Conservation (phyloP, 2,329 filamentous ascomycete species). For the Colletotrichum aenigma region DNA sequence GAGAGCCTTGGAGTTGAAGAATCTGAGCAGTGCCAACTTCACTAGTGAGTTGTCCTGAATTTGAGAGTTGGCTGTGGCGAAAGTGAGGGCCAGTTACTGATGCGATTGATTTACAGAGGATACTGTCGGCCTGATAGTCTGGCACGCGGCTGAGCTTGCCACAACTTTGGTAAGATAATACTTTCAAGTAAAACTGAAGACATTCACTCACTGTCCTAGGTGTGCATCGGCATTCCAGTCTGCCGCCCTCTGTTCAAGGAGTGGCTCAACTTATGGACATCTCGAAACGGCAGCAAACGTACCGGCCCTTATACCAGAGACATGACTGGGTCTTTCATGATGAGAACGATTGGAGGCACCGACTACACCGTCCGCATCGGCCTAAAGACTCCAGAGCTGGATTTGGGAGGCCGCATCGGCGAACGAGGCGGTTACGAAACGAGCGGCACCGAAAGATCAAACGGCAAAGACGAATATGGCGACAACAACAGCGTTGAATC, state of each 20-base stretch:
- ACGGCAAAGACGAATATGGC: neutral
- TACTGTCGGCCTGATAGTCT: slow-evolving; percentile 38
- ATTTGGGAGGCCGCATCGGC: neutral
- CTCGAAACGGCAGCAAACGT: neutral
- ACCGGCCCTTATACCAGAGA: slow-evolving; percentile 2
- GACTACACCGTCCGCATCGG: slow-evolving; percentile 13
- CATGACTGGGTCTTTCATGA: slow-evolving; percentile 8
- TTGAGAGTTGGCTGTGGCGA: neutral
- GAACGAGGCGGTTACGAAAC: neutral
- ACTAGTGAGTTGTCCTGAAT: neutral
- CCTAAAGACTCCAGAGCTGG: slow-evolving; percentile 4
- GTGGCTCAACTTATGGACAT: slow-evolving; percentile 5
- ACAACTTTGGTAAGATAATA: slow-evolving; percentile 31
- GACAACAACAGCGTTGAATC: slow-evolving; percentile 13
- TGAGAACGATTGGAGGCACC: slow-evolving; percentile 15
- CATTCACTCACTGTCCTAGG: neutral
- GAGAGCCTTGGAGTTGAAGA: slow-evolving; percentile 30
- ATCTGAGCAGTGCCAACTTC: slow-evolving; percentile 28
- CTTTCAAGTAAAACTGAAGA: neutral
- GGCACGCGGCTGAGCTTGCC: slow-evolving; percentile 42
- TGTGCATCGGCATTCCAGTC: slow-evolving; percentile 44
- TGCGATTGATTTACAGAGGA: slow-evolving; percentile 29
- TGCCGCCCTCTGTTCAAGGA: slow-evolving; percentile 38
- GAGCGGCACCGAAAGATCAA: neutral
- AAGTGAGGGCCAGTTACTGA: neutral